A percentile compares a stretch with the other conserved stretches of the same genome.
Evolutionary conservation across 2,329 filamentous ascomycete species (phyloP).

Genomic region (Fusarium sp.): DNA sequence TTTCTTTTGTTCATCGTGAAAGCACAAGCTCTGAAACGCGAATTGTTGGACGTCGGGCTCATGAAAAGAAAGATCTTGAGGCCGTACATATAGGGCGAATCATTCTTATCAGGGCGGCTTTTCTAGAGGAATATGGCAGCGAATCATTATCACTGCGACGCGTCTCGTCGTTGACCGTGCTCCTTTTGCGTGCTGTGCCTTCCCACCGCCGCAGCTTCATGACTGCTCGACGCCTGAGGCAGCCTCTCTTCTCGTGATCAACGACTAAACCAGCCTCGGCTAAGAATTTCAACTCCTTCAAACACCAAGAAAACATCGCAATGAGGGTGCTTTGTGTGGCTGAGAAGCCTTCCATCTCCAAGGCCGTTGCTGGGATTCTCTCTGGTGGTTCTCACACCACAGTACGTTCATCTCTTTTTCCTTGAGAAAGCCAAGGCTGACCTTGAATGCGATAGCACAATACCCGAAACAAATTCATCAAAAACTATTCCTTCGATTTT

Average conservation of each 20-base stretch:
- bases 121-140: slow-evolving; percentile 18
- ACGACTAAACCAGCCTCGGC: background rate
- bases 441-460: slow-evolving; percentile 59
- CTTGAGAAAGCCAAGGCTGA: slow-evolving; percentile 33
- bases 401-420: slow-evolving; percentile 58
- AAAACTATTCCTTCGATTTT: slow-evolving; percentile 93
- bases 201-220: slow-evolving; percentile 14
- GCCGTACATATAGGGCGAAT: background rate
- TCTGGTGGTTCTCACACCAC: slow-evolving; percentile 76
- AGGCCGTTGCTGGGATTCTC: slow-evolving; percentile 89
- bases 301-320: slow-evolving; percentile 1
- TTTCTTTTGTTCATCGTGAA: slow-evolving; percentile 22
- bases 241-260: slow-evolving; percentile 18
- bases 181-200: slow-evolving; percentile 26
- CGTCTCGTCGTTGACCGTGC: slow-evolving; percentile 11
- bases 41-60: background rate
- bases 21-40: slow-evolving; percentile 9
- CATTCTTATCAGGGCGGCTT: background rate
- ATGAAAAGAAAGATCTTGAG: background rate
- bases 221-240: slow-evolving; percentile 24
- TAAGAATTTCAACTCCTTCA: background rate
- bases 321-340: slow-evolving; percentile 65
- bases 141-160: slow-evolving; percentile 18
- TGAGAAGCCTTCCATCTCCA: slow-evolving; percentile 89
- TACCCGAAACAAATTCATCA: slow-evolving; percentile 79